phyloP scores from a whole-genome alignment of 2,329 filamentous ascomycete species.

The Fusarium cicatricum region DNA sequence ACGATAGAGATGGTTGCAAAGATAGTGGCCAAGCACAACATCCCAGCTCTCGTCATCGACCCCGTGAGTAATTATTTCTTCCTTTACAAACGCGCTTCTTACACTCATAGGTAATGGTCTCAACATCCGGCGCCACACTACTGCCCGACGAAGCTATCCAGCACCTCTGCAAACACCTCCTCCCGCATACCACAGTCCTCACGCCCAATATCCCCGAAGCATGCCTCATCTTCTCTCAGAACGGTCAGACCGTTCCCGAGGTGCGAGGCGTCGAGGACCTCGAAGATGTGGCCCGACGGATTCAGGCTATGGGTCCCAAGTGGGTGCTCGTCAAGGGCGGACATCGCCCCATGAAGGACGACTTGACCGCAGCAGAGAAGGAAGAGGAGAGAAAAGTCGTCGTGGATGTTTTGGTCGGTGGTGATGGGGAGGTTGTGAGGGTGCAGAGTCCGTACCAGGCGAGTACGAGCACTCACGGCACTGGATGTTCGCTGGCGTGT shows the following conservation, averaged over 20 bases:
- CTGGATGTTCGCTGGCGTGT: conserved; percentile 93
- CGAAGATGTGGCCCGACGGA: conserved; percentile 69
- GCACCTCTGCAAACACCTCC: conserved; percentile 65
- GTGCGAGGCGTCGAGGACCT: conserved; percentile 71
- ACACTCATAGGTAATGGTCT: conserved; percentile 83
- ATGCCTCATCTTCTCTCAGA: conserved; percentile 66
- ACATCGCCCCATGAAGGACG: conserved; percentile 78
- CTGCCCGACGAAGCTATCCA: conserved; percentile 71
- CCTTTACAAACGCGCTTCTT: not conserved
- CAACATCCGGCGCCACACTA: conserved; percentile 78
- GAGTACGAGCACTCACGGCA: conserved; percentile 89
- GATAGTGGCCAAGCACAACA: conserved; percentile 43
- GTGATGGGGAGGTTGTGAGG: conserved; percentile 60
- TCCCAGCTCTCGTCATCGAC: conserved; percentile 48
- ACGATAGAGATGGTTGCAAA: conserved; percentile 49
- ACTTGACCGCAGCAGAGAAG: conserved; percentile 64
- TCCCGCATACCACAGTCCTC: conserved; percentile 72
- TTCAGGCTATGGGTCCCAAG: conserved; percentile 75
- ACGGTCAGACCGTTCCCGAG: conserved; percentile 49
- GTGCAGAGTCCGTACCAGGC: conserved; percentile 76
- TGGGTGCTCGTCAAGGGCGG: conserved; percentile 92
- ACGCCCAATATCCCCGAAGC: conserved; percentile 85
- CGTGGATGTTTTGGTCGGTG: conserved; percentile 79
- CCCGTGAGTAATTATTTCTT: conserved; percentile 43
- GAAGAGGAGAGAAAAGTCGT: conserved; percentile 71